Base-by-base conservation (phyloP, 768 basidiomycete species). In the Plicaturopsis crispa region DNA sequence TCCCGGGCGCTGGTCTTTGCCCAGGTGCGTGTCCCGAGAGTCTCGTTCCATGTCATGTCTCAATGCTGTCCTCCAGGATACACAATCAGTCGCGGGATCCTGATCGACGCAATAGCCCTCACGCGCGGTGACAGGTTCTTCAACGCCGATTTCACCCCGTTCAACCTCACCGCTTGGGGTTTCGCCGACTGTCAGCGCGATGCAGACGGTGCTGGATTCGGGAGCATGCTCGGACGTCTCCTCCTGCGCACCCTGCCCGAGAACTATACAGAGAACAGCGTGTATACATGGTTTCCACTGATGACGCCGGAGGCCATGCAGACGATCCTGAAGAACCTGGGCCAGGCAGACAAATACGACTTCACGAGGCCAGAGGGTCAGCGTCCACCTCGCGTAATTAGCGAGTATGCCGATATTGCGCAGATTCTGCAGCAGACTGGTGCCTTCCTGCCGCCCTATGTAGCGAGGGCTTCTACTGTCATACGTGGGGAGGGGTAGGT, bases 281-380 rank as follows among this genome's bases (percentile, higher is more conserved):
- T 75, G 33, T 90, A 85, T 53, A 78, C 88, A 3, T 88, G 84
- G 75, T 90, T 89, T 79, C 84, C 88, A n/a, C 66, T 90, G 31
- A 80, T 89, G 78, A 84, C 80, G 1, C 88, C 87, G 3, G 63
- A 68, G 0, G 55, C 76, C 2, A 88, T 89, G 85, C 61, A 73
- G 42, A 58, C 50, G 1, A 55, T 78, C 52, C 60, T 89, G 39
- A 65, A 53, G 36, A 72, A 84, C 22, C 50, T 88, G 24, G 70
- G 71, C 28, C 60, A 73, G 17, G 40, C 62, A 13, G 63, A 73
- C 19, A 57, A 70, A 33, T 90, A 89, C 46, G 67, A 76, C 41
- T 35, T 79, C 16, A 52, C 55, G 22, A 65, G 76, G 22, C 84
- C 86, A 0, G 59, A 48, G 22, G 41, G 49, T 5, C 49, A 50